Evolutionary conservation across 371 early-diverging fungal species (phyloP).

Genomic region (Mucor mucedo): DNA sequence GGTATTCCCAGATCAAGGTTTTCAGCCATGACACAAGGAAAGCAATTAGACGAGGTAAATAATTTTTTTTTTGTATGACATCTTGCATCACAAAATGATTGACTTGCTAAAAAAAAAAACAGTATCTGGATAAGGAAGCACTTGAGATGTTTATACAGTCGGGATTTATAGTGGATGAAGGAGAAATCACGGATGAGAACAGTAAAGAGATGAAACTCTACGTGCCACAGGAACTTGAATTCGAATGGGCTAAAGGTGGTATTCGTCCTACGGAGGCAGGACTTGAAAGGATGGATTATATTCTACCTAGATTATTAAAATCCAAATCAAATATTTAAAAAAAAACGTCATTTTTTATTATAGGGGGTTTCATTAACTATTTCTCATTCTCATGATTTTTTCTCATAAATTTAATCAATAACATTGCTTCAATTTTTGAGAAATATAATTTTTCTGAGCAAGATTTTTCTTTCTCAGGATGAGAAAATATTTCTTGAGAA

Average conservation of each 20-base stretch:
- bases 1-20: constrained; percentile 57
- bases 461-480: no score
- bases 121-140: constrained; percentile 33
- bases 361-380: no score
- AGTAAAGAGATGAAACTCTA: constrained; percentile 8
- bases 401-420: no score
- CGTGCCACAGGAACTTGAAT: constrained; percentile 30
- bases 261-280: constrained; percentile 51
- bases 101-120: neutral
- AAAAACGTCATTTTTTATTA: no score
- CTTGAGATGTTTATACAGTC: constrained; percentile 27
- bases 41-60: constrained; percentile 31
- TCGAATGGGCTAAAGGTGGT: constrained; percentile 32
- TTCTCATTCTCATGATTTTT: no score
- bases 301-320: constrained; percentile 33
- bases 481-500: no score
- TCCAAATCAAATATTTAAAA: neutral
- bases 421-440: no score
- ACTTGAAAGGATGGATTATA: constrained; percentile 44
- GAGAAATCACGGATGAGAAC: neutral
- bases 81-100: neutral
- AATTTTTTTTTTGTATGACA: neutral
- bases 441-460: no score
- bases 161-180: constrained; percentile 35
- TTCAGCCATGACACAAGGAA: constrained; percentile 31